These are phyloP conservation scores for Leptographium radiaticola DNA, from an alignment of 2,329 filamentous ascomycete species.

Conservation along the genomic window DNA sequence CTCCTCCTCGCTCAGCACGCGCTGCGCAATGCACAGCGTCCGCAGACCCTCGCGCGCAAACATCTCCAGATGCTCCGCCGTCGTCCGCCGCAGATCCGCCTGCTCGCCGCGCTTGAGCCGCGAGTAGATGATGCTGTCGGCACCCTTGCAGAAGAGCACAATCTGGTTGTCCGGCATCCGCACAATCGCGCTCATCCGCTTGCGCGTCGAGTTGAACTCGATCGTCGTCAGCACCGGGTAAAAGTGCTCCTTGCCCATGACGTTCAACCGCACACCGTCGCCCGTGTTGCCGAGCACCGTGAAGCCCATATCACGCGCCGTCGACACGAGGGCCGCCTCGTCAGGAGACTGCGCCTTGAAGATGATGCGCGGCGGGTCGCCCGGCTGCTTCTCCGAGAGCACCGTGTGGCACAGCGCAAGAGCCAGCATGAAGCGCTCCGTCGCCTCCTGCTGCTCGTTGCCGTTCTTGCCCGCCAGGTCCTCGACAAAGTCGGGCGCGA, in stretches of 20 bases:
- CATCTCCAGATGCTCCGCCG: slow-evolving; percentile 90
- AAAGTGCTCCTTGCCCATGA: slow-evolving; percentile 72
- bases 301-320: slow-evolving; percentile 89
- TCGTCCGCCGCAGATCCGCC: slow-evolving; percentile 64
- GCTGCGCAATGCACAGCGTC: slow-evolving; percentile 85
- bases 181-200: slow-evolving; percentile 95
- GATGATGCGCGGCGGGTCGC: slow-evolving; percentile 79
- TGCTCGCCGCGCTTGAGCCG: slow-evolving; percentile 78
- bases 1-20: slow-evolving; percentile 66
- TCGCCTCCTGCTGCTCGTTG: slow-evolving; percentile 61
- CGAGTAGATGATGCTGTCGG: slow-evolving; percentile 93
- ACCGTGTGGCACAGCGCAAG: slow-evolving; percentile 95
- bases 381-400: slow-evolving; percentile 77
- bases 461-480: slow-evolving; percentile 72
- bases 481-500: slow-evolving; percentile 77
- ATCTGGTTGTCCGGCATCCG: slow-evolving; percentile 87
- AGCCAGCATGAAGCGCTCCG: slow-evolving; percentile 85
- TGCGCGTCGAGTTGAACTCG: slow-evolving; percentile 93
- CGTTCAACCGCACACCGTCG: slow-evolving; percentile 73
- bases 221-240: slow-evolving; percentile 88
- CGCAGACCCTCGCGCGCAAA: slow-evolving; percentile 91
- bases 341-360: slow-evolving; percentile 98
- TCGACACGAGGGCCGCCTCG: slow-evolving; percentile 86
- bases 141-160: slow-evolving; percentile 90
- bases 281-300: slow-evolving; percentile 71